These are phyloP conservation scores for Debaryomycetaceae sp. DNA, from an alignment of 1,139 yeast genomes.

Conservation along the genomic window DNA sequence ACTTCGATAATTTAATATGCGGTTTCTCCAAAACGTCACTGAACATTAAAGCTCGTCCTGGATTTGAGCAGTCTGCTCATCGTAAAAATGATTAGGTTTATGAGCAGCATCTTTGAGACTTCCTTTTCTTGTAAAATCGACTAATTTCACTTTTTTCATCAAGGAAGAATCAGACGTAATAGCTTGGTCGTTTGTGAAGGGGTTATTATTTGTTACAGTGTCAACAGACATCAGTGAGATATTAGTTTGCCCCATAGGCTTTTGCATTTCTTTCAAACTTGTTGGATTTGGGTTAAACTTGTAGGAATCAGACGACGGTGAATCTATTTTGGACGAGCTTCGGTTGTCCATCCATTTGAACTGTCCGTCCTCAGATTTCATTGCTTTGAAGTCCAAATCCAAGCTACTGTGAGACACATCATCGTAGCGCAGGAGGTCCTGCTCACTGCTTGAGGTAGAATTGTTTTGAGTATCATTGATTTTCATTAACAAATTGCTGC, in stretches of 20 bases:
- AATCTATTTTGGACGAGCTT: slow-evolving; percentile 7
- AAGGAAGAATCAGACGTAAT: slow-evolving; percentile 14
- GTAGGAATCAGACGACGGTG: slow-evolving; percentile 15
- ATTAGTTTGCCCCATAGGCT: slow-evolving; percentile 11
- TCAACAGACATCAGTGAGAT: slow-evolving; percentile 17
- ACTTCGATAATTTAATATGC: too few species aligned
- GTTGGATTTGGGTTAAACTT: slow-evolving; percentile 8
- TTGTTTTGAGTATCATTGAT: slow-evolving; percentile 12
- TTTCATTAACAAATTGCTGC: slow-evolving; percentile 24
- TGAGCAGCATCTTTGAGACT: slow-evolving; percentile 41
- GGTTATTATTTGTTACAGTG: slow-evolving; percentile 10
- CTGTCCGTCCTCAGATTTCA: slow-evolving; percentile 23
- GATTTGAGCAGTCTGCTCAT: slow-evolving; percentile 36
- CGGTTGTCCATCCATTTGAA: slow-evolving; percentile 22
- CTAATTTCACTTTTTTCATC: slow-evolving; percentile 40
- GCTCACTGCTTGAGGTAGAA: slow-evolving; percentile 17
- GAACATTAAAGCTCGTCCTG: slow-evolving; percentile 16
- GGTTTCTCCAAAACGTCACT: too few species aligned
- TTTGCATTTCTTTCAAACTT: slow-evolving; percentile 5
- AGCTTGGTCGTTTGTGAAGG: slow-evolving; percentile 9
- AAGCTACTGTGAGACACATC: slow-evolving; percentile 7
- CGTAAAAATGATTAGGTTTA: slow-evolving; percentile 23
- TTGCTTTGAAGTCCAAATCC: slow-evolving; percentile 28
- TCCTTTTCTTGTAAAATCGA: slow-evolving; percentile 50
- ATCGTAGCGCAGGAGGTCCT: slow-evolving; percentile 7